phyloP scores from a whole-genome alignment of 2,329 filamentous ascomycete genomes.

The Colletotrichum salicis region DNA sequence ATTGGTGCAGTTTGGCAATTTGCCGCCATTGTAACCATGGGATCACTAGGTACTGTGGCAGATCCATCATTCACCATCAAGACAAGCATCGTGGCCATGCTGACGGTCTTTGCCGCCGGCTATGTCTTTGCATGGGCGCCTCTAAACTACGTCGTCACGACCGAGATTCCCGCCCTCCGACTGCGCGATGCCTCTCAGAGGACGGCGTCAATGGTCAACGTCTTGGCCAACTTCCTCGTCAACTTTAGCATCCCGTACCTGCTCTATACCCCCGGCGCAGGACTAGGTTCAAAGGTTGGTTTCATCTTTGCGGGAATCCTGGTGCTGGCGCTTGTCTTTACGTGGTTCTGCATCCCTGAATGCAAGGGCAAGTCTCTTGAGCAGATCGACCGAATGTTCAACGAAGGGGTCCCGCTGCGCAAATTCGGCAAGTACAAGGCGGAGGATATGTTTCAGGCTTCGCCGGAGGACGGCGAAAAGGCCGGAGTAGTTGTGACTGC shows the following conservation, averaged over 20 bases:
- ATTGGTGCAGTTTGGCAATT: constrained; percentile 21
- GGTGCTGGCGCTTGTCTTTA: constrained; percentile 34
- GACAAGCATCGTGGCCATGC: constrained; percentile 46
- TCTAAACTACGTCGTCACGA: constrained; percentile 47
- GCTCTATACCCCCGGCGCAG: constrained; percentile 31
- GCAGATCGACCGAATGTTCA: constrained; percentile 41
- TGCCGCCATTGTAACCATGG: constrained; percentile 33
- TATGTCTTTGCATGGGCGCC: constrained; percentile 49
- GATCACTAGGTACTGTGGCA: constrained; percentile 33
- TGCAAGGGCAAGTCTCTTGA: constrained; percentile 40
- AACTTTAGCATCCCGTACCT: constrained; percentile 38
- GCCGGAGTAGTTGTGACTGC: constrained; percentile 1
- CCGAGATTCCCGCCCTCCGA: constrained; percentile 44
- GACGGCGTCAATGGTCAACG: constrained; percentile 37
- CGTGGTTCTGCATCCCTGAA: constrained; percentile 38
- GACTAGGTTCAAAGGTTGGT: constrained; percentile 34
- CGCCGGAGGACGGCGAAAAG: constrained; percentile 3
- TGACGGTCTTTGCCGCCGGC: constrained; percentile 46
- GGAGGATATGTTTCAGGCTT: constrained; percentile 16
- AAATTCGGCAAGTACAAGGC: constrained; percentile 36
- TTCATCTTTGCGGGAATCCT: constrained; percentile 38
- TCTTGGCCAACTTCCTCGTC: constrained; percentile 38
- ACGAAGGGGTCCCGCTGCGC: constrained; percentile 32
- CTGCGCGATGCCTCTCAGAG: constrained; percentile 29
- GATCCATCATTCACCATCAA: constrained; percentile 36